phyloP scores from a whole-genome alignment of 1,284 basidiomycete species.

The Schizopora paradoxa region DNA sequence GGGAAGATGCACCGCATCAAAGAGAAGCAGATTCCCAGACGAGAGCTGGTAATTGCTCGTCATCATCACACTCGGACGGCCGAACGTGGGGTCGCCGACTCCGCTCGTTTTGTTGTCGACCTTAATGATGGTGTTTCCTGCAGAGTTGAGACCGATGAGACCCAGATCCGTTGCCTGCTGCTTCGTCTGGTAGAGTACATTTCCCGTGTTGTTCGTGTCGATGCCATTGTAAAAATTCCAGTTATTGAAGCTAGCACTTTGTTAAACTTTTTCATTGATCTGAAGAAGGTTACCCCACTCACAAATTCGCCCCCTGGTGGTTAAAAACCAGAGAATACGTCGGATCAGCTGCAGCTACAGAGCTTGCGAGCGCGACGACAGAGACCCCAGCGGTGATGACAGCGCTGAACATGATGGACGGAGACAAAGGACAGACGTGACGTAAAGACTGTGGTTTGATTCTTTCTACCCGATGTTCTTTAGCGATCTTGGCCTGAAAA shows the following conservation, averaged over 20 bases:
- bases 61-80: slow-evolving; percentile 1
- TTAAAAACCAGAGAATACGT: too few species aligned
- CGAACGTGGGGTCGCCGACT: slow-evolving; percentile 9
- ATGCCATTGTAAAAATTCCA: slow-evolving; percentile 19
- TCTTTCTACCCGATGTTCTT: too few species aligned
- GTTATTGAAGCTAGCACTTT: slow-evolving; percentile 1
- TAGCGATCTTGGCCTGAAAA: too few species aligned
- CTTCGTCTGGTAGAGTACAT: slow-evolving; percentile 15
- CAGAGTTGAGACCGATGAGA: slow-evolving; percentile 4
- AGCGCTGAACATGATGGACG: not conserved
- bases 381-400: not conserved
- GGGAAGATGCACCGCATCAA: not conserved
- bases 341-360: too few species aligned
- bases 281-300: too few species aligned
- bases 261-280: not conserved
- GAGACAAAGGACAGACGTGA: too few species aligned
- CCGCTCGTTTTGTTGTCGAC: slow-evolving; percentile 13
- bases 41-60: not conserved
- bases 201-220: slow-evolving; percentile 17
- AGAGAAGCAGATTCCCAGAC: not conserved
- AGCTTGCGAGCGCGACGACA: too few species aligned
- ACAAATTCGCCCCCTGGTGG: too few species aligned
- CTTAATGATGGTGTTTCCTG: slow-evolving; percentile 13
- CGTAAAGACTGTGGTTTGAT: too few species aligned
- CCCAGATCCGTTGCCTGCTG: not conserved